A percentile compares a stretch with the other conserved stretches of the same genome.
phyloP scores from a whole-genome alignment of 2,329 filamentous ascomycete genomes.

The Beauveria asiatica region DNA sequence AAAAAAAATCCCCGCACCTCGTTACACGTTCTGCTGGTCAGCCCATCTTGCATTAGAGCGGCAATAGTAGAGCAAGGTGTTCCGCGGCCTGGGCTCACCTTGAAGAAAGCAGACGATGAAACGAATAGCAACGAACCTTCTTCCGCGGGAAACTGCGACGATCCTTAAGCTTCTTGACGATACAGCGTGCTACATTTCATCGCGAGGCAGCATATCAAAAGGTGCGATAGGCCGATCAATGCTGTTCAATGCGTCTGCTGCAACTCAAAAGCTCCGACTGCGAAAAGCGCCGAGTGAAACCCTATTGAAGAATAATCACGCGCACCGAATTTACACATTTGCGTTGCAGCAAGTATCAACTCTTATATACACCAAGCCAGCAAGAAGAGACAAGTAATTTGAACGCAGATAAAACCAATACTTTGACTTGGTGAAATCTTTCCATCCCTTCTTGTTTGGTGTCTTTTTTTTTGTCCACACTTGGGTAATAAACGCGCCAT shows the following conservation, averaged over 20 bases:
- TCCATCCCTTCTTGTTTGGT: neutral
- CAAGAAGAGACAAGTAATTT: neutral
- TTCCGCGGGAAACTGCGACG: neutral
- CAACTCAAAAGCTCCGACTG: neutral
- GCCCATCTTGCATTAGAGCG: neutral
- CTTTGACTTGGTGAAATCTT: neutral
- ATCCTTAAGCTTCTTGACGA: neutral
- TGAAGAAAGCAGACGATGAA: no score
- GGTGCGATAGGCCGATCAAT: neutral
- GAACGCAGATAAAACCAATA: neutral
- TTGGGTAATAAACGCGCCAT: neutral
- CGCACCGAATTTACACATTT: neutral
- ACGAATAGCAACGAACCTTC: neutral
- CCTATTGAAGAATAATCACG: neutral
- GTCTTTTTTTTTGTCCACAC: neutral
- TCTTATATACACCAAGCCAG: neutral
- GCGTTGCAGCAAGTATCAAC: neutral
- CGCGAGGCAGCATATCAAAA: neutral
- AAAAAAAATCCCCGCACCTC: neutral
- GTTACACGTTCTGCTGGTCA: neutral
- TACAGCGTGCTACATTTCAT: conserved; percentile 1
- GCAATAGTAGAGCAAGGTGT: no score
- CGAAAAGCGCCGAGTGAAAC: neutral
- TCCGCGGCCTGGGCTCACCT: no score
- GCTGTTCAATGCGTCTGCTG: neutral